Base-by-base conservation (phyloP, 2,329 filamentous ascomycete genomes). In the Diaporthe vaccinii region DNA sequence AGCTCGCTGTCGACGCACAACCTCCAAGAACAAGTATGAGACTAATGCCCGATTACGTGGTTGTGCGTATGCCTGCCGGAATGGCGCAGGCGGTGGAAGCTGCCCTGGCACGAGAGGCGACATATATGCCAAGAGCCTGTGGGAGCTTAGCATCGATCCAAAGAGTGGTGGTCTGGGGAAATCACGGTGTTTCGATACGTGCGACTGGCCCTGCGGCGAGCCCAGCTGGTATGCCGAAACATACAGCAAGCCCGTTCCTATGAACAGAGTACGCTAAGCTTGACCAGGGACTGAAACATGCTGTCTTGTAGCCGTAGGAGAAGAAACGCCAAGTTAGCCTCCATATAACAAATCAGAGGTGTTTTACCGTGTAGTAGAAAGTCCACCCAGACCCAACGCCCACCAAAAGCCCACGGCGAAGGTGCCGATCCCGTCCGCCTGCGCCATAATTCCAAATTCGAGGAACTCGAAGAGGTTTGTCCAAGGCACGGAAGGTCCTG, bases 401-500 rank as follows among this genome's bases (percentile, higher is more conserved):
- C 77, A 65, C 57, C 53, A 61, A 51, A 46, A 70, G 25, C 25
- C 44, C 51, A 65, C 28, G 34, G 46, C 59, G 9, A 65, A 65
- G 41, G 53, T 68, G 61, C 36, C 28, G 36, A 34, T 34, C 20
- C 41, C 41, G 31, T 58, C 67, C 44, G 39, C 53, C 53, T 41
- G 46, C 72, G 41, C 74, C 49, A 25, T 31, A 39, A 22, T 61
- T 41, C 46, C 53, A 44, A 5, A 20, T 34, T 41, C 53, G 68
- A 68, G 36, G 51, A 62, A 20, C 22, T 53, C n/a, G 39, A 71
- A 62, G 57, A 46, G 58, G 49, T 65, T 58, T 72, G 51, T 67
- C 74, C 59, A 57, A 62, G 68, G 71, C 28, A 73, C 39, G 71
- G 77, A 76, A 77, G 78, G 78, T 68, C 77, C 79, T 76, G 74